A percentile compares a stretch with the other conserved stretches of the same genome.
phyloP scores from a whole-genome alignment of 2,329 filamentous ascomycete species.

The Karstenula rhodostoma region DNA sequence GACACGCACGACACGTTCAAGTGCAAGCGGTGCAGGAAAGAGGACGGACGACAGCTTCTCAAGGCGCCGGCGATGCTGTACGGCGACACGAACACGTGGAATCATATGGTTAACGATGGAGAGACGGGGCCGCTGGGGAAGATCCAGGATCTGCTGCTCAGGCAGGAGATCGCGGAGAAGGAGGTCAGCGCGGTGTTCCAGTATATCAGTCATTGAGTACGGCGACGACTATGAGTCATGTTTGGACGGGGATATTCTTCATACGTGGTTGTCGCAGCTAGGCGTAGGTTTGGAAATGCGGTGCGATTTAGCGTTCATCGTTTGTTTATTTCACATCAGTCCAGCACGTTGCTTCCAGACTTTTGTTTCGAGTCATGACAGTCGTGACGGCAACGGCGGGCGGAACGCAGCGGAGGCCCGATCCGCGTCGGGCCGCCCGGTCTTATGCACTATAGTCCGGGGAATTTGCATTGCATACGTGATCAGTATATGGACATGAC shows the following conservation, averaged over 20 bases:
- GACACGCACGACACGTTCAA: slow-evolving; percentile 99
- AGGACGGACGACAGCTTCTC: slow-evolving; percentile 84
- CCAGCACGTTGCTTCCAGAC: background rate
- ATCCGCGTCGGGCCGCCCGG: background rate
- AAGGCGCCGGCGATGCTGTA: slow-evolving; percentile 96
- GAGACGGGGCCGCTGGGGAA: slow-evolving; percentile 71
- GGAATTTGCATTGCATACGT: background rate
- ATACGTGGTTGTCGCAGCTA: background rate
- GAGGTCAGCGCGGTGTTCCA: slow-evolving; percentile 96
- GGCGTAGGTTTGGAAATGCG: background rate
- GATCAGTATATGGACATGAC: background rate
- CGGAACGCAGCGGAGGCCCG: background rate
- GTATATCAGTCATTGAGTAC: slow-evolving; percentile 85
- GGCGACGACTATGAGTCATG: background rate
- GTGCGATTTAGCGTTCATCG: background rate
- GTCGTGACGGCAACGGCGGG: too few relatives aligned
- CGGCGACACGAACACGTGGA: slow-evolving; percentile 99
- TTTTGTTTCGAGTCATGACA: background rate
- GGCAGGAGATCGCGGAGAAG: slow-evolving; percentile 80
- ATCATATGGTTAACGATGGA: slow-evolving; percentile 87
- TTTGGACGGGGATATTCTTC: background rate
- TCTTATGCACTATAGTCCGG: background rate
- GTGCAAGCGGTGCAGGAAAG: slow-evolving; percentile 86
- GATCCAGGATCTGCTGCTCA: slow-evolving; percentile 89
- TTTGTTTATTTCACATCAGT: background rate